Evolutionary conservation across 2,329 filamentous ascomycete species (phyloP).

Genomic region (Lomentospora prolificans): DNA sequence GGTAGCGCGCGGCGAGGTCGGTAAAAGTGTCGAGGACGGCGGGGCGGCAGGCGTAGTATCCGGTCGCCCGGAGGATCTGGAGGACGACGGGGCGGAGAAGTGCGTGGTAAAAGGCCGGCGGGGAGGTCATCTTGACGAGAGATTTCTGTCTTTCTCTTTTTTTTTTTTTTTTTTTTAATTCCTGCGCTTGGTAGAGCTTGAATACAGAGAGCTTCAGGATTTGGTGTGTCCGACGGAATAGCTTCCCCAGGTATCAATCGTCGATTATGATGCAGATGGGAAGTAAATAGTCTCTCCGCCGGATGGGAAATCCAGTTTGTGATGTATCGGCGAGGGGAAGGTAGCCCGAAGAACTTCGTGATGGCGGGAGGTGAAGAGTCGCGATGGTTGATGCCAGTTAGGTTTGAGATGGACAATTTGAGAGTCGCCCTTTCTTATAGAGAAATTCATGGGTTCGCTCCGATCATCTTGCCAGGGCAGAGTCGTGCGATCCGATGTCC

Average conservation of each 20-base stretch:
- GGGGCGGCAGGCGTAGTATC: slow-evolving; percentile 74
- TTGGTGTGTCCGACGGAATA: no score
- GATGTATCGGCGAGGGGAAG: no score
- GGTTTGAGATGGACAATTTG: neutral
- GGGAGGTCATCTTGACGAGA: slow-evolving; percentile 30
- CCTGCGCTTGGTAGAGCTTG: neutral
- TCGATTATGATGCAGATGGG: no score
- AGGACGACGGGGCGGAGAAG: slow-evolving; percentile 80
- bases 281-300: no score
- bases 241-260: no score
- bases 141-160: neutral
- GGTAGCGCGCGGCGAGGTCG: slow-evolving; percentile 74
- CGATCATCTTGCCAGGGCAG: neutral
- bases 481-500: neutral
- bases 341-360: no score
- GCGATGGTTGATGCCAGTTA: neutral
- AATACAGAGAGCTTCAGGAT: no score
- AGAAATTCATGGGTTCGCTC: neutral
- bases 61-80: slow-evolving; percentile 83
- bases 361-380: neutral
- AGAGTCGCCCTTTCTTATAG: neutral
- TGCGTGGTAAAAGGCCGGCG: slow-evolving; percentile 51
- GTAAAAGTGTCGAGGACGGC: slow-evolving; percentile 81
- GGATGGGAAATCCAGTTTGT: no score
- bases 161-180: neutral